A percentile compares a stretch with the other conserved stretches of the same genome.
These are phyloP conservation scores for Pseudonectria buxi DNA, from an alignment of 2,329 filamentous ascomycete species.

Conservation along the genomic window DNA sequence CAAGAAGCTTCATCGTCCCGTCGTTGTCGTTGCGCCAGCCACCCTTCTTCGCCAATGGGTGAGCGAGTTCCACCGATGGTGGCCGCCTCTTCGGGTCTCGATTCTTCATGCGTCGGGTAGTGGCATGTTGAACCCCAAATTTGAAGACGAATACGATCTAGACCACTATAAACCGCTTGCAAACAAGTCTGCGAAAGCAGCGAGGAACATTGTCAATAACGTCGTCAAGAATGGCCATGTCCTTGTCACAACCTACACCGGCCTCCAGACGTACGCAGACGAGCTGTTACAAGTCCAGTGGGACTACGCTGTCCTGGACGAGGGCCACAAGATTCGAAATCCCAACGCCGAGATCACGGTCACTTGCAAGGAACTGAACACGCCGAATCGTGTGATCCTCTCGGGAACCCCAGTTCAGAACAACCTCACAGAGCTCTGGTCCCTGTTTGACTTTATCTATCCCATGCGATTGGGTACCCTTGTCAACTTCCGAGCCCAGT, in stretches of 20 bases:
- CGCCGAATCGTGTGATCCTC: constrained; percentile 82
- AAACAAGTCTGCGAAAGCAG: constrained; percentile 46
- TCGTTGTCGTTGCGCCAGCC: constrained; percentile 87
- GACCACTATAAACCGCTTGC: constrained; percentile 33
- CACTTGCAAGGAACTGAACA: constrained; percentile 88
- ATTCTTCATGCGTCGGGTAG: constrained; percentile 94
- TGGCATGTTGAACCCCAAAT: constrained; percentile 83
- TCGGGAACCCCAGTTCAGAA: constrained; percentile 98
- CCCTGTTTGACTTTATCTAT: constrained; percentile 93
- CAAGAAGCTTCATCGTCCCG: constrained; percentile 72
- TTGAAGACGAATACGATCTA: constrained; percentile 47
- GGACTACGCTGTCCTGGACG: constrained; percentile 90
- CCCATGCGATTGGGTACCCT: constrained; percentile 92
- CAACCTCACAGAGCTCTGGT: constrained; percentile 92
- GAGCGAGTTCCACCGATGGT: constrained; percentile 97
- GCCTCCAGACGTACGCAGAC: constrained; percentile 85
- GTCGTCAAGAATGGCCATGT: constrained; percentile 84
- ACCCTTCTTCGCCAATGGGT: constrained; percentile 98
- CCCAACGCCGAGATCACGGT: constrained; percentile 93
- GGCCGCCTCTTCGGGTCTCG: constrained; percentile 94
- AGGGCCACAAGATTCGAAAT: constrained; percentile 97
- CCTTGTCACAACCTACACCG: constrained; percentile 90
- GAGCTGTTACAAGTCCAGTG: constrained; percentile 77
- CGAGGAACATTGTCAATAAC: constrained; percentile 72
- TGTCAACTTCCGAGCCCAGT: constrained; percentile 82